Percentiles rank a stretch among this genome's conserved stretches.
These are phyloP conservation scores for Chytriomyces sp. DNA, from an alignment of 192 early-diverging fungal genomes.

Conservation along the genomic window DNA sequence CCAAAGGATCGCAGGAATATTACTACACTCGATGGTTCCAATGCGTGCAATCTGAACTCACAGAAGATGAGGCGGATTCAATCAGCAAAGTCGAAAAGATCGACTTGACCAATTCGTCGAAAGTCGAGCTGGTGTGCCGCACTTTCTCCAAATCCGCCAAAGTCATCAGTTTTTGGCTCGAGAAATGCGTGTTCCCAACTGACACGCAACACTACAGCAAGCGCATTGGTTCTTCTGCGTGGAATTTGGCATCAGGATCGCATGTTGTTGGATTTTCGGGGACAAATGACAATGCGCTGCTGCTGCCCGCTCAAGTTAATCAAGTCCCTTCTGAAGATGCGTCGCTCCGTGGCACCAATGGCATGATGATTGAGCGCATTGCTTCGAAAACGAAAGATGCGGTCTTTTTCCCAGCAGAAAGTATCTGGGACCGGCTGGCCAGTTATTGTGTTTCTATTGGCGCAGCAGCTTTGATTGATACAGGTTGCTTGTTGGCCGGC, in stretches of 20 bases:
- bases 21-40: slow-evolving; percentile 18
- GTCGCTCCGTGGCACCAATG: slow-evolving; percentile 5
- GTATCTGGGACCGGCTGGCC: background rate
- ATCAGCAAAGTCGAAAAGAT: slow-evolving; percentile 21
- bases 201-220: slow-evolving; percentile 22
- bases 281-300: slow-evolving; percentile 9
- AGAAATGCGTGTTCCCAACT: background rate
- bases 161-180: slow-evolving; percentile 33
- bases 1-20: slow-evolving; percentile 3
- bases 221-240: slow-evolving; percentile 3
- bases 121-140: slow-evolving; percentile 6
- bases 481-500: slow-evolving; percentile 22
- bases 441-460: background rate
- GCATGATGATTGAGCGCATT: slow-evolving; percentile 12
- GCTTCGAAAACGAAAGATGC: background rate
- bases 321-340: background rate
- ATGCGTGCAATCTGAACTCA: background rate
- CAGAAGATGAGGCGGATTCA: background rate
- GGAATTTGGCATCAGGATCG: slow-evolving; percentile 12
- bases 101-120: slow-evolving; percentile 24
- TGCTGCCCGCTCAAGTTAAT: slow-evolving; percentile 14
- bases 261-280: slow-evolving; percentile 25
- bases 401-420: too few species aligned
- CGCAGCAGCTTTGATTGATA: slow-evolving; percentile 24
- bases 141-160: background rate